A percentile compares a stretch with the other conserved stretches of the same genome.
Conservation (phyloP, 2,329 filamentous ascomycete genomes). For the Curvularia lunata region DNA sequence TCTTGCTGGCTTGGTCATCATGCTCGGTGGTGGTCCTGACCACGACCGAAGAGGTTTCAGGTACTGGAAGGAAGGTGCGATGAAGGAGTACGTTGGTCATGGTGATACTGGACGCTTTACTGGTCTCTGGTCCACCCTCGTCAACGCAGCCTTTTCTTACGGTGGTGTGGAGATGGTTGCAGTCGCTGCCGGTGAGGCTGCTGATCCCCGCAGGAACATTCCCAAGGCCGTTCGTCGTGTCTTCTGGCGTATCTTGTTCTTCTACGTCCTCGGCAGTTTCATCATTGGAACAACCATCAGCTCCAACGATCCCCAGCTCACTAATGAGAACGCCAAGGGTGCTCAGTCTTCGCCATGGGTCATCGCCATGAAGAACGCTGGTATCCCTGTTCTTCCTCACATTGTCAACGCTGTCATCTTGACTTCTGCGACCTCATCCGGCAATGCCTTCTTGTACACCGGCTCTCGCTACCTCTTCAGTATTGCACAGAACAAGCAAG, state of each 20-base stretch:
- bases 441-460: slow-evolving; percentile 68
- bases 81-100: slow-evolving; percentile 56
- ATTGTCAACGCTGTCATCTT: slow-evolving; percentile 80
- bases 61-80: slow-evolving; percentile 71
- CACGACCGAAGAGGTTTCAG: slow-evolving; percentile 61
- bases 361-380: slow-evolving; percentile 72
- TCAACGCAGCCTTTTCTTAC: slow-evolving; percentile 58
- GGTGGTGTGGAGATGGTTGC: slow-evolving; percentile 48
- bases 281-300: slow-evolving; percentile 67
- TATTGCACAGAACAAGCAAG: slow-evolving; percentile 58
- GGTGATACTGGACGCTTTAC: slow-evolving; percentile 68
- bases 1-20: slow-evolving; percentile 40
- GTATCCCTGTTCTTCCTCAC: slow-evolving; percentile 70
- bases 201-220: slow-evolving; percentile 51
- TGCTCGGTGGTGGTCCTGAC: slow-evolving; percentile 46
- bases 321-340: slow-evolving; percentile 51
- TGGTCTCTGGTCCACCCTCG: slow-evolving; percentile 62
- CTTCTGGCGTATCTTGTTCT: slow-evolving; percentile 62
- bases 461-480: slow-evolving; percentile 60
- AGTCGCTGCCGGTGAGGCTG: slow-evolving; percentile 47
- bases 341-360: slow-evolving; percentile 55
- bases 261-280: slow-evolving; percentile 61
- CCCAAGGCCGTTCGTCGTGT: slow-evolving; percentile 62
- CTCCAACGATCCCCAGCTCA: slow-evolving; percentile 58
- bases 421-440: slow-evolving; percentile 72